A percentile compares a stretch with the other conserved stretches of the same genome.
phyloP scores from a whole-genome alignment of 2,329 filamentous ascomycete species.

The Monosporascus sp. region DNA sequence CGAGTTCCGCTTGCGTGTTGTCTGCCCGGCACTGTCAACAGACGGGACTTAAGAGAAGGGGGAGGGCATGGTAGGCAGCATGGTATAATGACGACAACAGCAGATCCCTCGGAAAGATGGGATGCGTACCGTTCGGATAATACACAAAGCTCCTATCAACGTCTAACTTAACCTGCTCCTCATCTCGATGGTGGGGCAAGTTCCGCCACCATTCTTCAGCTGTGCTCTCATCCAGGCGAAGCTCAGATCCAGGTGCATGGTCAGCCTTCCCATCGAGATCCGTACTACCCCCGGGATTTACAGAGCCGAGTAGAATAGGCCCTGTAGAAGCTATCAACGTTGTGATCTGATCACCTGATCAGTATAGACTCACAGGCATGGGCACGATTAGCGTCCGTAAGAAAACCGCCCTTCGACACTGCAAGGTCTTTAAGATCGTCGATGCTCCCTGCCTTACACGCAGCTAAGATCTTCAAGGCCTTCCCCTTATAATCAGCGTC shows the following conservation, averaged over 20 bases:
- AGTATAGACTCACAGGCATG: slow-evolving; percentile 64
- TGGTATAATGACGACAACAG: slow-evolving; percentile 2
- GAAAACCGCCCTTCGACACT: slow-evolving; percentile 59
- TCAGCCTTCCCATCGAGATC: slow-evolving; percentile 7
- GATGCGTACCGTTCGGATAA: slow-evolving; percentile 70
- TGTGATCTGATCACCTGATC: slow-evolving; percentile 4
- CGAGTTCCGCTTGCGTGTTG: slow-evolving; percentile 63
- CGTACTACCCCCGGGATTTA: neutral
- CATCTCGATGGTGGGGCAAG: slow-evolving; percentile 76
- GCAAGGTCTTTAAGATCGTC: slow-evolving; percentile 52
- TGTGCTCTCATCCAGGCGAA: slow-evolving; percentile 13
- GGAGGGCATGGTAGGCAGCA: slow-evolving; percentile 20
- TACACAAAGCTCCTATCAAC: slow-evolving; percentile 97
- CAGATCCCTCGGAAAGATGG: neutral
- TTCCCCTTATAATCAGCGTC: slow-evolving; percentile 23
- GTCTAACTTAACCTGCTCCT: slow-evolving; percentile 86
- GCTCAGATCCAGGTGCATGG: neutral
- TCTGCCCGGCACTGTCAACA: slow-evolving; percentile 38
- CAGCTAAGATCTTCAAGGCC: slow-evolving; percentile 47
- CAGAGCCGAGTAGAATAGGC: slow-evolving; percentile 41
- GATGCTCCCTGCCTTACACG: slow-evolving; percentile 55
- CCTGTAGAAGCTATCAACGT: slow-evolving; percentile 26
- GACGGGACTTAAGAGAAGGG: neutral
- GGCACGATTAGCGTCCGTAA: slow-evolving; percentile 63
- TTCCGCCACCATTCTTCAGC: slow-evolving; percentile 42